Conservation (phyloP, 148 eudicot species). For the Fagopyrum tataricum region DNA sequence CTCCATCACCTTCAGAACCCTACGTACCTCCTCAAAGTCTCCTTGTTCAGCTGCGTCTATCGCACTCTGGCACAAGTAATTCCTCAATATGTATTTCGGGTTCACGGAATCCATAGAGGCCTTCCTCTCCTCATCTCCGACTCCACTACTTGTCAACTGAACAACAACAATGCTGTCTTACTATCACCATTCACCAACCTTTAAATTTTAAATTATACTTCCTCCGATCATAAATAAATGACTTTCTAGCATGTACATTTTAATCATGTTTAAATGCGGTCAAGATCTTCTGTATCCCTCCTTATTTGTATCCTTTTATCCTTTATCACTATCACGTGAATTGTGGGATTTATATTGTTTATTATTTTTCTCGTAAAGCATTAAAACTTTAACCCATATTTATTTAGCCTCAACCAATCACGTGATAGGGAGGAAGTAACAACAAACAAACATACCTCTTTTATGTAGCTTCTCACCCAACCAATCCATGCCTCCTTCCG, state of each 20-base stretch:
- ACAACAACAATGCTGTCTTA: not conserved
- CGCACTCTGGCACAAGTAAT: slow-evolving; percentile 89
- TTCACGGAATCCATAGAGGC: slow-evolving; percentile 73
- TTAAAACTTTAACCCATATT: no score
- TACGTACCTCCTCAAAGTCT: slow-evolving; percentile 72
- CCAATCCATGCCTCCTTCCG: slow-evolving; percentile 97
- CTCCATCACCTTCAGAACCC: slow-evolving; percentile 70
- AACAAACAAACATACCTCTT: slow-evolving; percentile 48
- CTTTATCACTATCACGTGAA: no score
- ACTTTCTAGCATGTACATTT: no score
- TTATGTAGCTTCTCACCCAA: slow-evolving; percentile 74
- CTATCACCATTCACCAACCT: not conserved
- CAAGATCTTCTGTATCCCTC: no score
- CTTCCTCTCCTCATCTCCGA: slow-evolving; percentile 79
- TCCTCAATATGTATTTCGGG: slow-evolving; percentile 84
- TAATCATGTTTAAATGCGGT: no score
- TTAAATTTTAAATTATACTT: no score
- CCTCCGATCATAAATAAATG: no score
- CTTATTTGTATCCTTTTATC: no score
- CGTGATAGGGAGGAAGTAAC: no score
- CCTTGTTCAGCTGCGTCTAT: slow-evolving; percentile 93
- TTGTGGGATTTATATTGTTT: no score
- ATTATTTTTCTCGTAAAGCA: no score
- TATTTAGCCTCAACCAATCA: no score
- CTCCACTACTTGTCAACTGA: slow-evolving; percentile 58